Base-by-base conservation (phyloP, 257 asterid genomes). In the Parsonsia alboflavescens region DNA sequence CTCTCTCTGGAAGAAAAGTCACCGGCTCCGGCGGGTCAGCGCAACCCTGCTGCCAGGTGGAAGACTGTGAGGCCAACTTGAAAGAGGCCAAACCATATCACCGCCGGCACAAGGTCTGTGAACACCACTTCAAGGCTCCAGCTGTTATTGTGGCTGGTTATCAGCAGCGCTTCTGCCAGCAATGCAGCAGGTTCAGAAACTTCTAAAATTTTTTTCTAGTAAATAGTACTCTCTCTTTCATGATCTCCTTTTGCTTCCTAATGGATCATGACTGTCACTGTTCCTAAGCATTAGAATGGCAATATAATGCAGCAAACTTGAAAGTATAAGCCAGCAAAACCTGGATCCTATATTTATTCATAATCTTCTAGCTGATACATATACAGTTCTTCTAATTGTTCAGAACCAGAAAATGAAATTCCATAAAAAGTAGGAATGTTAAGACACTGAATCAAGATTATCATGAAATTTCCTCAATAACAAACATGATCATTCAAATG, bases 101-200 rank as follows among this genome's bases (percentile, higher is more conserved):
- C 75, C 96, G 96, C 24, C 90, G 97, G 68, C 98, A 93, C 79
- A 93, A 86, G 83, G 98, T 89, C 57, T 93, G 98, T 58, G 92
- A 84, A 70, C 80, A 80, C 69, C 98, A 93, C 79, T 86, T 97
- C 71, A 93, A 93, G 88, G 93, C 97, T 53, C 82, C 89, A 0
- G 86, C 81, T 15, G 96, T 91, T 65, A 78, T 86, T 73, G 82
- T 87, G 70, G 71, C 85, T 2, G 97, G 88, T 77, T 28, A 59
- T 54, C 87, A 82, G 63, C 89, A 93, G 73, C 91, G 98, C 21
- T 93, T 93, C 92, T 93, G 97, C 79, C 98, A 93, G 90, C 98
- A 93, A 90, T 93, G 98, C 84, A 93, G 97, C 96, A 91, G 98
- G 98, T 93, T 82, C 48, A 46, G 78, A 44, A 48, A 80, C 78